These are phyloP conservation scores for Neocallimastix lanati DNA, from an alignment of 192 early-diverging fungal genomes.

Conservation along the genomic window DNA sequence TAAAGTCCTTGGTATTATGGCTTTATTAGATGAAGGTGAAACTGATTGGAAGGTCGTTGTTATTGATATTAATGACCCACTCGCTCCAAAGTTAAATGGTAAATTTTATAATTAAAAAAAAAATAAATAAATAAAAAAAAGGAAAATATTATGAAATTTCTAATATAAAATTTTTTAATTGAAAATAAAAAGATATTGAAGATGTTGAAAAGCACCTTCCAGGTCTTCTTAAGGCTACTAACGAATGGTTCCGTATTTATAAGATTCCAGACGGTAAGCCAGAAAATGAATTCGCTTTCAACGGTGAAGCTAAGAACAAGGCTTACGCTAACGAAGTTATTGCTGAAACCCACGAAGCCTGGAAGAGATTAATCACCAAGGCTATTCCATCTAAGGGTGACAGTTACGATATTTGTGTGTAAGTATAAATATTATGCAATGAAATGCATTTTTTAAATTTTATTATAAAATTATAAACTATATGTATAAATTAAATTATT, in stretches of 20 bases:
- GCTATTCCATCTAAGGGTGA: conserved; percentile 39
- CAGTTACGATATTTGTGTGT: conserved; percentile 54
- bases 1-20: conserved; percentile 96
- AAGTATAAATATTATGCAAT: no score
- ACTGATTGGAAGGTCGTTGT: conserved; percentile 99
- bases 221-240: conserved; percentile 84
- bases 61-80: conserved; percentile 93
- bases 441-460: no score
- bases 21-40: conserved; percentile 94
- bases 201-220: conserved; percentile 96
- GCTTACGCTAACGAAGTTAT: conserved; percentile 80
- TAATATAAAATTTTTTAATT: no score
- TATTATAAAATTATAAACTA: no score
- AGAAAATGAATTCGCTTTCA: conserved; percentile 98
- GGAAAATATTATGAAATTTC: neutral
- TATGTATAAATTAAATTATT: no score
- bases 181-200: conserved; percentile 62
- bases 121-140: neutral
- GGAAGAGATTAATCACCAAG: conserved; percentile 63
- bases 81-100: conserved; percentile 89
- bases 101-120: neutral
- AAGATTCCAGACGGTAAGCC: conserved; percentile 99
- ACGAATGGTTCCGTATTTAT: conserved; percentile 99
- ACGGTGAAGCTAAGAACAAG: conserved; percentile 48
- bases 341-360: conserved; percentile 84